Conservation (phyloP, 2,329 filamentous ascomycete genomes). For the Bipolaris zeicola region DNA sequence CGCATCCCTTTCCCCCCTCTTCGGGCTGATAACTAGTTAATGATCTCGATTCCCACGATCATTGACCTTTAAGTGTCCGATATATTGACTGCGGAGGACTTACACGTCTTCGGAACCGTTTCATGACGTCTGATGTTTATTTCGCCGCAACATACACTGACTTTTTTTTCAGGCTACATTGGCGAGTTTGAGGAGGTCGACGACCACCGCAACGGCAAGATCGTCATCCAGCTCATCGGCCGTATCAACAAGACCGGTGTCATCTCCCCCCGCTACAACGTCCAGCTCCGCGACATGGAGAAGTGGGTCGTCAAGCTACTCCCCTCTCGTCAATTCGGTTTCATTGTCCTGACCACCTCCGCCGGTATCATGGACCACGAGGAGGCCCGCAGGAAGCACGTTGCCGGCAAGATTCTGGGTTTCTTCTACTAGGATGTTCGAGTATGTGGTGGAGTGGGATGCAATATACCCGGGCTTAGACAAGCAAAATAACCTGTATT, state of each 20-base stretch:
- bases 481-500: slow-evolving; percentile 28
- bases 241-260: slow-evolving; percentile 99
- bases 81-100: slow-evolving; percentile 90
- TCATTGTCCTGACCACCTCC: slow-evolving; percentile 98
- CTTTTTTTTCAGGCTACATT: slow-evolving; percentile 77
- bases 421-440: slow-evolving; percentile 86
- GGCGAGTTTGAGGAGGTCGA: slow-evolving; percentile 99
- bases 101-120: slow-evolving; percentile 86
- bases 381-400: slow-evolving; percentile 98
- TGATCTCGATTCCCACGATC: slow-evolving; percentile 82
- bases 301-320: slow-evolving; percentile 99
- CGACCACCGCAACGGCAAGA: slow-evolving; percentile 99
- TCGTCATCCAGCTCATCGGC: slow-evolving; percentile 99
- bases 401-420: slow-evolving; percentile 97
- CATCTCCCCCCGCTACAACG: slow-evolving; percentile 99
- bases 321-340: slow-evolving; percentile 99
- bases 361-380: slow-evolving; percentile 99
- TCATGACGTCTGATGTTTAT: slow-evolving; percentile 90
- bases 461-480: slow-evolving; percentile 39
- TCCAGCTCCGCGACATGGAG: slow-evolving; percentile 96
- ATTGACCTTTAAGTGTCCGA: slow-evolving; percentile 99
- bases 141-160: slow-evolving; percentile 84
- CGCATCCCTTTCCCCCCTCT: slow-evolving; percentile 44
- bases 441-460: slow-evolving; percentile 30
- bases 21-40: slow-evolving; percentile 99